Evolutionary conservation across 495 filamentous ascomycete species (phyloP).

Genomic region (Patellaria atrata): DNA sequence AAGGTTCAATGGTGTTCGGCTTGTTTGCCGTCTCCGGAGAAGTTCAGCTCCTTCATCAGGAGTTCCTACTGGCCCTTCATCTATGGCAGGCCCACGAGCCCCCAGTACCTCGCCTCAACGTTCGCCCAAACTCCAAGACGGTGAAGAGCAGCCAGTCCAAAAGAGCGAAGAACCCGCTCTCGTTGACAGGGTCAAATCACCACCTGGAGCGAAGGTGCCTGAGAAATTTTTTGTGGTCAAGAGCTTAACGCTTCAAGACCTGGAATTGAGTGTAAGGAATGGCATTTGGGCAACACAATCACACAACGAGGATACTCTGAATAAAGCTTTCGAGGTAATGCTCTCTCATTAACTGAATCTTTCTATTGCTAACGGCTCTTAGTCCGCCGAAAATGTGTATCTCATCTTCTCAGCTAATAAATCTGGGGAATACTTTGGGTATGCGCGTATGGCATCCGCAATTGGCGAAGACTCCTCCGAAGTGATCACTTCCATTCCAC

Average conservation of each 20-base stretch:
- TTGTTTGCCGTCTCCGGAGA: slow-evolving; percentile 84
- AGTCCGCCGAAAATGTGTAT: slow-evolving; percentile 81
- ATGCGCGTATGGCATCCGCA: slow-evolving; percentile 78
- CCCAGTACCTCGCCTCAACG: slow-evolving; percentile 7
- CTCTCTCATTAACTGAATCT: background rate
- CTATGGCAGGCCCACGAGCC: slow-evolving; percentile 16
- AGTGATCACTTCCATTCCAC: slow-evolving; percentile 47
- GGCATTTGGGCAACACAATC: slow-evolving; percentile 89
- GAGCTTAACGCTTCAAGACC: slow-evolving; percentile 85
- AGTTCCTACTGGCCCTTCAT: slow-evolving; percentile 20
- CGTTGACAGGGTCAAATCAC: too few species aligned
- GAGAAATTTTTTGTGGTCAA: slow-evolving; percentile 90
- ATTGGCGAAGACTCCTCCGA: slow-evolving; percentile 64
- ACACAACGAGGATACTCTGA: slow-evolving; percentile 77
- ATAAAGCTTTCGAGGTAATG: slow-evolving; percentile 71
- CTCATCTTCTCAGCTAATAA: slow-evolving; percentile 96
- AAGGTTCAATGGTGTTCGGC: slow-evolving; percentile 67
- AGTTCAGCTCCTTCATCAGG: slow-evolving; percentile 28
- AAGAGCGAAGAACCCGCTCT: too few species aligned
- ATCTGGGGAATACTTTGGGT: slow-evolving; percentile 94
- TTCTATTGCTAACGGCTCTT: slow-evolving; percentile 10
- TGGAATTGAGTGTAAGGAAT: slow-evolving; percentile 77
- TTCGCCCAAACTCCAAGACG: slow-evolving; percentile 2
- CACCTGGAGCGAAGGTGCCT: slow-evolving; percentile 26
- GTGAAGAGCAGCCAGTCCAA: slow-evolving; percentile 4